Evolutionary conservation across 495 filamentous ascomycete species (phyloP).

Genomic region (Daldinia grandis): DNA sequence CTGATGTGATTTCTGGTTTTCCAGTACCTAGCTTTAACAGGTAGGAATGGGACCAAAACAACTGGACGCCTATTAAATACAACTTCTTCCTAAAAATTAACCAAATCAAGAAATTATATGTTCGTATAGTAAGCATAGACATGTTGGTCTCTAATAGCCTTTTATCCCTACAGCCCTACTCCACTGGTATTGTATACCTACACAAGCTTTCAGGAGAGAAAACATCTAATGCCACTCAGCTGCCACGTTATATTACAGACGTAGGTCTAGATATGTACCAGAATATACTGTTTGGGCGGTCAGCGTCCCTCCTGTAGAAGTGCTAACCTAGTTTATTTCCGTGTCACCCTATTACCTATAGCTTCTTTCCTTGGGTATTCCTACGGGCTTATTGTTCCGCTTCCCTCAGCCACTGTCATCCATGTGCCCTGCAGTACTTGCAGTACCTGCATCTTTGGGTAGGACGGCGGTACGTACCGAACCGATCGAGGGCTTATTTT

Average conservation of each 20-base stretch:
- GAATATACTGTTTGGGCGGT: no score
- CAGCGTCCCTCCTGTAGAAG: not conserved
- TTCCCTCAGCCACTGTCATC: not conserved
- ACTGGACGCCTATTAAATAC: not conserved
- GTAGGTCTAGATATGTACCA: not conserved
- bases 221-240: not conserved
- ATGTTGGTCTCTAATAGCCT: not conserved
- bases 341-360: not conserved
- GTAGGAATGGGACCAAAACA: no score
- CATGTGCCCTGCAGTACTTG: not conserved
- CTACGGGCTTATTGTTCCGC: not conserved
- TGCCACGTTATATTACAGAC: not conserved
- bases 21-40: no score
- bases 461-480: slow-evolving; percentile 12
- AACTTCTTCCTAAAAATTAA: not conserved
- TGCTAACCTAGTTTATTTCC: not conserved
- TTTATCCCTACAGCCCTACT: not conserved
- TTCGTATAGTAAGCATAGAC: not conserved
- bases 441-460: slow-evolving; percentile 5
- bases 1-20: no score
- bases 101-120: not conserved
- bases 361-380: not conserved
- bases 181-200: not conserved
- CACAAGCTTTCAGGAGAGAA: not conserved
- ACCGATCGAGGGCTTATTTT: not conserved